phyloP scores from a whole-genome alignment of 805 yeast species.

The Yamadazyma kitorensis region DNA sequence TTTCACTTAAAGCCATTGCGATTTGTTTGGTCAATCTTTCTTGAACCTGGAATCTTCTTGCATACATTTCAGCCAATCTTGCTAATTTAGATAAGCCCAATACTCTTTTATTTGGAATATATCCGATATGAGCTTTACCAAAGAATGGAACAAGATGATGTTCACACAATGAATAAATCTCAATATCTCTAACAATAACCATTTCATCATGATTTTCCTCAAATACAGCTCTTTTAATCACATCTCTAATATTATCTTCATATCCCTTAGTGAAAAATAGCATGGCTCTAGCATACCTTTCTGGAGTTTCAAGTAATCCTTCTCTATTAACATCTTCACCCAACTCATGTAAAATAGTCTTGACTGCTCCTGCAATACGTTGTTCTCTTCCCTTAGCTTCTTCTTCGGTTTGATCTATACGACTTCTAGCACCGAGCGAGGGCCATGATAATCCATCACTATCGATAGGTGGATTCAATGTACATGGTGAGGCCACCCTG shows the following conservation, averaged over 20 bases:
- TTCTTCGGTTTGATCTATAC: constrained; percentile 68
- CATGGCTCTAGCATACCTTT: constrained; percentile 95
- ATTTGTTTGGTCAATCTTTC: constrained; percentile 96
- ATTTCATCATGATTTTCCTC: constrained; percentile 99
- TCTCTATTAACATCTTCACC: constrained; percentile 91
- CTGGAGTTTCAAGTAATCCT: constrained; percentile 92
- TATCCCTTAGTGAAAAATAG: constrained; percentile 93
- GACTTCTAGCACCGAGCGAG: constrained; percentile 71
- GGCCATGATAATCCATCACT: constrained; percentile 96
- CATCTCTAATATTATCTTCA: constrained; percentile 89
- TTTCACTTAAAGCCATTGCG: constrained; percentile 91
- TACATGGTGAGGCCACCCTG: constrained; percentile 79
- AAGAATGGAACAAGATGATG: constrained; percentile 97
- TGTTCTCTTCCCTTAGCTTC: constrained; percentile 64
- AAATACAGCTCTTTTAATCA: constrained; percentile 90
- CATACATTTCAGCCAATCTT: constrained; percentile 93
- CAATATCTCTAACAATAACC: constrained; percentile 96
- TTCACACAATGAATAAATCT: constrained; percentile 88
- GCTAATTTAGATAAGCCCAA: constrained; percentile 92
- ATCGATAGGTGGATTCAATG: constrained; percentile 82
- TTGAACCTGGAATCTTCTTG: constrained; percentile 96
- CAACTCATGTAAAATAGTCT: constrained; percentile 69
- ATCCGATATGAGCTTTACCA: constrained; percentile 97
- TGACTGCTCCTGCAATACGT: constrained; percentile 84
- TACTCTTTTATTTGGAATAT: constrained; percentile 91